phyloP scores from a whole-genome alignment of 2,329 filamentous ascomycete species.

The Cladophialophora psammophila region DNA sequence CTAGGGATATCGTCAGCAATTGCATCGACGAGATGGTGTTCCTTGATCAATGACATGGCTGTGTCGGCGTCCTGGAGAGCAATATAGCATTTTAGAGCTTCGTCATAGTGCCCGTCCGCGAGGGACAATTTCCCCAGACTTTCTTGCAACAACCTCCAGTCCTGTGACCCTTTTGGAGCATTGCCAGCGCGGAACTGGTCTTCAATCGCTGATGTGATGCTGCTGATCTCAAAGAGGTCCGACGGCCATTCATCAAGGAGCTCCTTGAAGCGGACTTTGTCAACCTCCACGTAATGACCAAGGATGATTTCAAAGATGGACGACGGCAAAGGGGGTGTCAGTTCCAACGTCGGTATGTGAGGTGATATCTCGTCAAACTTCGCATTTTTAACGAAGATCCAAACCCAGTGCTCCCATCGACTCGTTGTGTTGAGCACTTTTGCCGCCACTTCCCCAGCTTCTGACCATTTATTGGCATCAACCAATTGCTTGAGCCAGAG shows the following conservation, averaged over 20 bases:
- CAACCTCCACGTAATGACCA: conserved; percentile 82
- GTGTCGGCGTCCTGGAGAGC: conserved; percentile 89
- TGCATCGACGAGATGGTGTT: conserved; percentile 88
- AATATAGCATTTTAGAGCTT: conserved; percentile 89
- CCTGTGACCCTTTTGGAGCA: conserved; percentile 73
- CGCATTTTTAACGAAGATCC: conserved; percentile 84
- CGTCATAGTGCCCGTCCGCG: conserved; percentile 78
- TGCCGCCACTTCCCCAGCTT: conserved; percentile 80
- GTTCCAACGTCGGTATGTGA: conserved; percentile 78
- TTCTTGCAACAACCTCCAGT: conserved; percentile 91
- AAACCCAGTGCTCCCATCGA: conserved; percentile 95
- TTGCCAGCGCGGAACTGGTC: conserved; percentile 80
- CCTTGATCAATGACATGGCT: conserved; percentile 82
- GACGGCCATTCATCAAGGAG: conserved; percentile 83
- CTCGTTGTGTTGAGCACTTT: conserved; percentile 80
- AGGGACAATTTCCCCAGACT: conserved; percentile 85
- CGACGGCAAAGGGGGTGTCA: conserved; percentile 79
- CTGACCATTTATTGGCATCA: conserved; percentile 73
- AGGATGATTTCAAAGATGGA: conserved; percentile 89
- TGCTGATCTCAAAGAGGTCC: conserved; percentile 80
- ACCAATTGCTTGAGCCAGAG: conserved; percentile 91
- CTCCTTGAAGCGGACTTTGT: conserved; percentile 77
- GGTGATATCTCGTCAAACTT: conserved; percentile 90
- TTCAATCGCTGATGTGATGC: conserved; percentile 79
- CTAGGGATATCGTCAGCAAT: conserved; percentile 88